Evolutionary conservation across 2,329 filamentous ascomycete species (phyloP).

Genomic region (Moelleriella libera): DNA sequence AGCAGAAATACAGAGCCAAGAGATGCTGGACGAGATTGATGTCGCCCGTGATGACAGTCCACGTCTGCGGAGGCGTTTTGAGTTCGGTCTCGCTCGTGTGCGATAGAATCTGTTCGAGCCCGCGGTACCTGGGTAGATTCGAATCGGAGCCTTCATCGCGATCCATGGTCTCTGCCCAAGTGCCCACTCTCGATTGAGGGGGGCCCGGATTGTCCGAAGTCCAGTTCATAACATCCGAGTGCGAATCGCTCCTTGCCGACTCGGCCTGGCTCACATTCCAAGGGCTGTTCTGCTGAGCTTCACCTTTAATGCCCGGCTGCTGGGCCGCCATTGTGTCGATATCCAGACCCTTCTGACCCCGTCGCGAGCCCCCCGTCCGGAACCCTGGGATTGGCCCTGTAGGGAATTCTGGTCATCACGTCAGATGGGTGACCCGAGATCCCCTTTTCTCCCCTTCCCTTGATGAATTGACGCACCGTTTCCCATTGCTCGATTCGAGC

Average conservation of each 20-base stretch:
- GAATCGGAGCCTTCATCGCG: constrained; percentile 17
- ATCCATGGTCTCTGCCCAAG: constrained; percentile 32
- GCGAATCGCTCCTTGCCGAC: constrained; percentile 31
- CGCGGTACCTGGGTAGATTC: constrained; percentile 18
- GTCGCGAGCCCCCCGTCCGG: constrained; percentile 3
- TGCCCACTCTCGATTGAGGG: constrained; percentile 30
- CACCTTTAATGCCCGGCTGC: constrained; percentile 16
- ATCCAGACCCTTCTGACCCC: constrained; percentile 13
- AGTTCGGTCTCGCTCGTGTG: constrained; percentile 28
- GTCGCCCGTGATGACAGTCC: constrained; percentile 50
- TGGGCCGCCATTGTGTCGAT: constrained; percentile 14
- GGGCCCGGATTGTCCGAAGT: constrained; percentile 22
- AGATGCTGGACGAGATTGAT: constrained; percentile 45
- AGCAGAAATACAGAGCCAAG: constrained; percentile 57
- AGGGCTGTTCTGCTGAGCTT: constrained; percentile 28
- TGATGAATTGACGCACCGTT: constrained; percentile 10
- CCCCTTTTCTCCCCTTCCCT: too few species aligned
- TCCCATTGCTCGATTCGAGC: constrained; percentile 15
- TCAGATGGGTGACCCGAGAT: neutral
- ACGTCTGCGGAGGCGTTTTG: constrained; percentile 28
- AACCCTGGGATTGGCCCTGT: constrained; percentile 13
- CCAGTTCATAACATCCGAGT: constrained; percentile 33
- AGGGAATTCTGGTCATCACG: neutral
- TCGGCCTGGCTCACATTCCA: constrained; percentile 35
- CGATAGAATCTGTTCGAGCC: constrained; percentile 33